Evolutionary conservation across 768 basidiomycete genomes (phyloP).

Genomic region (Lactarius evosmus): DNA sequence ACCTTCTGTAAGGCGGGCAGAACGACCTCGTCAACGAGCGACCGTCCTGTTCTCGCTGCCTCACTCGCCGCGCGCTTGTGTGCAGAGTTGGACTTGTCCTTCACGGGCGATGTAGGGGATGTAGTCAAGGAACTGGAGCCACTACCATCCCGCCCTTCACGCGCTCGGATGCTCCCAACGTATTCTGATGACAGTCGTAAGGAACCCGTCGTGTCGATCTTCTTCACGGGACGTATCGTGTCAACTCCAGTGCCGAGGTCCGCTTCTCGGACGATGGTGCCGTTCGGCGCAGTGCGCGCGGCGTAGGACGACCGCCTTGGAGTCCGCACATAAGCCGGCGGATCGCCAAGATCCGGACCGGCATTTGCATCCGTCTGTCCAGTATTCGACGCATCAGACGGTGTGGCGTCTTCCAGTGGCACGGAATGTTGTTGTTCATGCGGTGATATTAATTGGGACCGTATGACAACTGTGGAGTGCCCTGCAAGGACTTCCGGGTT

Average conservation of each 20-base stretch:
- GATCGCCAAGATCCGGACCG: slow-evolving; percentile 49
- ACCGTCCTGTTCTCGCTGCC: slow-evolving; percentile 56
- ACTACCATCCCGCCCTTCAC: slow-evolving; percentile 47
- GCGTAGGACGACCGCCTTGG: slow-evolving; percentile 75
- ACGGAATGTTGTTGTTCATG: slow-evolving; percentile 29
- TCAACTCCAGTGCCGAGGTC: slow-evolving; percentile 86
- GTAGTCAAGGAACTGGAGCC: slow-evolving; percentile 35
- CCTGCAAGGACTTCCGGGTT: slow-evolving; percentile 53
- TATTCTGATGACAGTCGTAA: slow-evolving; percentile 75
- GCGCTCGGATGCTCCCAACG: slow-evolving; percentile 63
- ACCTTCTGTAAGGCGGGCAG: slow-evolving; percentile 77
- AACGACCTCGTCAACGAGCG: slow-evolving; percentile 80
- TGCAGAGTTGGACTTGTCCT: slow-evolving; percentile 35
- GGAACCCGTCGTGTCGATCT: slow-evolving; percentile 77
- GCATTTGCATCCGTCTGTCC: slow-evolving; percentile 31
- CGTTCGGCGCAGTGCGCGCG: slow-evolving; percentile 63
- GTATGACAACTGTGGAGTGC: slow-evolving; percentile 74
- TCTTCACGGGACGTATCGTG: slow-evolving; percentile 92
- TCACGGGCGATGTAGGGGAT: slow-evolving; percentile 48
- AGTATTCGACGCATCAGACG: slow-evolving; percentile 40
- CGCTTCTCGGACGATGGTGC: slow-evolving; percentile 73
- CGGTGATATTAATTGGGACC: slow-evolving; percentile 37
- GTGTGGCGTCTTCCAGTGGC: slow-evolving; percentile 45
- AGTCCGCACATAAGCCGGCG: slow-evolving; percentile 69
- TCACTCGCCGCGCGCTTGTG: slow-evolving; percentile 56